phyloP scores from a whole-genome alignment of 768 basidiomycete species.

The Solioccasus polychromus region DNA sequence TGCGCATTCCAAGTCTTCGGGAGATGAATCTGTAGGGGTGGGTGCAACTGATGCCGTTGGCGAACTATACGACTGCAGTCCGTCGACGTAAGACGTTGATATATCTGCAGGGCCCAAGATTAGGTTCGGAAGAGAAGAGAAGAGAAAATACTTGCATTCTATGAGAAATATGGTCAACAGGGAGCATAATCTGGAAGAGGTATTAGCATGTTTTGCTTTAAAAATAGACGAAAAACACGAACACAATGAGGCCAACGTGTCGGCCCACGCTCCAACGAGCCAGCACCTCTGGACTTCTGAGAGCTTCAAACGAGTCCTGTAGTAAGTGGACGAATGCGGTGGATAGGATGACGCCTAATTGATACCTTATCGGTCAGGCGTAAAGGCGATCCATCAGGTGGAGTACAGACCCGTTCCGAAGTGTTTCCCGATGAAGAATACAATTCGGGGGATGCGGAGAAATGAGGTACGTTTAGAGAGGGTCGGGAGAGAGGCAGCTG shows the following conservation, averaged over 20 bases:
- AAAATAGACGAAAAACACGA: slow-evolving; percentile 27
- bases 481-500: slow-evolving; percentile 73
- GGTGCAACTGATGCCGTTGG: slow-evolving; percentile 39
- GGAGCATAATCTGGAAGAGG: slow-evolving; percentile 50
- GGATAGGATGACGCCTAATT: slow-evolving; percentile 71
- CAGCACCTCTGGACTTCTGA: slow-evolving; percentile 47
- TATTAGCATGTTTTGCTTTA: slow-evolving; percentile 1
- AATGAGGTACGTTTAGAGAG: slow-evolving; percentile 52
- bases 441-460: slow-evolving; percentile 59
- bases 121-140: not conserved
- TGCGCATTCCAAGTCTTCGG: slow-evolving; percentile 4
- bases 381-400: not conserved
- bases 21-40: slow-evolving; percentile 27
- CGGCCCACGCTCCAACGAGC: slow-evolving; percentile 48
- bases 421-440: slow-evolving; percentile 86
- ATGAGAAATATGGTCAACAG: slow-evolving; percentile 71
- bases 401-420: slow-evolving; percentile 65
- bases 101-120: slow-evolving; percentile 44
- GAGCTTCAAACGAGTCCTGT: slow-evolving; percentile 68
- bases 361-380: not conserved
- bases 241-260: slow-evolving; percentile 75
- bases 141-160: slow-evolving; percentile 59
- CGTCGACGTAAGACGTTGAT: slow-evolving; percentile 74
- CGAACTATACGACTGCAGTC: slow-evolving; percentile 61
- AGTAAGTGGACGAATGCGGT: slow-evolving; percentile 82